Evolutionary conservation across 1,284 basidiomycete genomes (phyloP).

Genomic region (Takashimella koratensis): DNA sequence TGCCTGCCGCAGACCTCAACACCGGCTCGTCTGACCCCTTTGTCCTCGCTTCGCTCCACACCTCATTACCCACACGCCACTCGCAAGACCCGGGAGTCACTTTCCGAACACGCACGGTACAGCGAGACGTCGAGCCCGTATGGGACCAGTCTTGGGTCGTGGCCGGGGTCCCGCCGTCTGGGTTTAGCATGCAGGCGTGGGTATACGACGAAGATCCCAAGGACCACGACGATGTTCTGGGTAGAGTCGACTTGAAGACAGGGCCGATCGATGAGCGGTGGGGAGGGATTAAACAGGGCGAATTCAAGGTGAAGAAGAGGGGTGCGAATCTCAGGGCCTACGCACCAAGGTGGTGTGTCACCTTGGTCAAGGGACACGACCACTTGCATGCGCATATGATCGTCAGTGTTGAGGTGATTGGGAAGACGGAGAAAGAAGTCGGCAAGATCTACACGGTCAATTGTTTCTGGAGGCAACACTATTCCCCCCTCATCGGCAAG

Average conservation of each 20-base stretch:
- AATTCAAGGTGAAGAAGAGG: constrained; percentile 46
- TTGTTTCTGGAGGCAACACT: constrained; percentile 46
- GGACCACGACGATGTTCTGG: constrained; percentile 53
- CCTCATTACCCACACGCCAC: constrained; percentile 29
- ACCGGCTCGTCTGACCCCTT: constrained; percentile 51
- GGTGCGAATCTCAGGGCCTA: constrained; percentile 46
- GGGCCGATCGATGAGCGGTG: constrained; percentile 31
- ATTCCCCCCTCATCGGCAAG: constrained; percentile 41
- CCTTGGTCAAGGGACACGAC: constrained; percentile 8
- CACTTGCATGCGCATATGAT: constrained; percentile 28
- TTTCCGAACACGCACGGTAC: constrained; percentile 51
- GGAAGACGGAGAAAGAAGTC: constrained; percentile 44
- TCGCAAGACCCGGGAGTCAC: constrained; percentile 41
- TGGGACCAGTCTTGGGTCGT: constrained; percentile 53
- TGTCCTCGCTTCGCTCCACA: constrained; percentile 42
- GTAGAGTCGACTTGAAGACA: constrained; percentile 38
- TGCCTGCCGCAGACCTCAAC: constrained; percentile 51
- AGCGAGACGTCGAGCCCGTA: constrained; percentile 46
- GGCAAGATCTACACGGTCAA: constrained; percentile 52
- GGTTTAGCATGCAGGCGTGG: constrained; percentile 45
- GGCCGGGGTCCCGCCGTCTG: constrained; percentile 50
- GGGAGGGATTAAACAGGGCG: constrained; percentile 27
- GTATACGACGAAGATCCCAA: constrained; percentile 53
- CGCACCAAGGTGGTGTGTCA: constrained; percentile 34
- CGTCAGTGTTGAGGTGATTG: constrained; percentile 47